Conservation (phyloP, 805 yeast genomes). For the Saccharomycopsis fibuligera region DNA sequence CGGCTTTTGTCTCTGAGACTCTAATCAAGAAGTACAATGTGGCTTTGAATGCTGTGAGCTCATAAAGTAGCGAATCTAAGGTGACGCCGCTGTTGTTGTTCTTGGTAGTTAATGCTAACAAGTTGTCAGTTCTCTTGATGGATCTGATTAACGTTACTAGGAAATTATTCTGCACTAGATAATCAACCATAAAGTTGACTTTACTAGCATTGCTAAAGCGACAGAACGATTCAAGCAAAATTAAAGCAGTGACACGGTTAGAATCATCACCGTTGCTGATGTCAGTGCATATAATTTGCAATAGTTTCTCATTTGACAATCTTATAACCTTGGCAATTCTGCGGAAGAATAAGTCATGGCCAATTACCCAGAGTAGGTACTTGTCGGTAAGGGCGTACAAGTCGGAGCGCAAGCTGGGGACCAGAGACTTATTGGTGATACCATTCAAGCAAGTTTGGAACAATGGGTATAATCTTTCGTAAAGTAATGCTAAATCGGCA, state of each 20-base stretch:
- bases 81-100: slow-evolving; percentile 23
- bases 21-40: slow-evolving; percentile 63
- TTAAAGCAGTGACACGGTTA: slow-evolving; percentile 64
- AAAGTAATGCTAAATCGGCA: slow-evolving; percentile 29
- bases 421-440: slow-evolving; percentile 60
- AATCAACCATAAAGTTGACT: slow-evolving; percentile 51
- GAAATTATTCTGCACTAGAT: slow-evolving; percentile 56
- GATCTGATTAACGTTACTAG: slow-evolving; percentile 60
- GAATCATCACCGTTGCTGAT: slow-evolving; percentile 74
- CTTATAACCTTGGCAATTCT: slow-evolving; percentile 44
- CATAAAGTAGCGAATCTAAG: slow-evolving; percentile 56
- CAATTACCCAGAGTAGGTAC: slow-evolving; percentile 48
- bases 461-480: slow-evolving; percentile 55
- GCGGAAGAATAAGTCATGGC: slow-evolving; percentile 26
- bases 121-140: slow-evolving; percentile 57
- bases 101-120: slow-evolving; percentile 36
- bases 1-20: slow-evolving; percentile 67
- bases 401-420: slow-evolving; percentile 66
- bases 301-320: slow-evolving; percentile 52
- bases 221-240: slow-evolving; percentile 61
- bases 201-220: slow-evolving; percentile 21
- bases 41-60: slow-evolving; percentile 70
- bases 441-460: slow-evolving; percentile 74
- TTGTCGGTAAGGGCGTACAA: slow-evolving; percentile 68
- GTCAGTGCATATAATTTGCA: slow-evolving; percentile 67